Percentiles rank a stretch among this genome's conserved stretches.
Conservation (phyloP, 495 filamentous ascomycete genomes). For the Aspergillus taichungensis region DNA sequence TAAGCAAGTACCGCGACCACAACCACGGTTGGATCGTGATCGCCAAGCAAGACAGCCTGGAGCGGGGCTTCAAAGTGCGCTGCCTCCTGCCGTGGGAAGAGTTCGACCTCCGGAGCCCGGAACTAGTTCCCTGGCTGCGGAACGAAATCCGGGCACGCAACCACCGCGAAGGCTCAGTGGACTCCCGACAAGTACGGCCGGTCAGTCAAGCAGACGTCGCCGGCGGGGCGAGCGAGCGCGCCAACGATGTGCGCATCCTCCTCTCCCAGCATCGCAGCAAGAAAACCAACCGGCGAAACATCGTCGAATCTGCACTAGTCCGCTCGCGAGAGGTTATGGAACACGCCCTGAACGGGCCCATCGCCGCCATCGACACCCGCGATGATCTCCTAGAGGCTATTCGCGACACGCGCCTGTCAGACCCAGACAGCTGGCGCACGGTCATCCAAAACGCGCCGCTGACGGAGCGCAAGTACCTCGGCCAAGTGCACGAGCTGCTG, state of each 20-base stretch:
- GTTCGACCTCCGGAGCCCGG: slow-evolving; percentile 61
- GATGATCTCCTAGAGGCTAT: slow-evolving; percentile 82
- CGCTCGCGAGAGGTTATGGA: slow-evolving; percentile 54
- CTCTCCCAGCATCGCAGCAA: slow-evolving; percentile 73
- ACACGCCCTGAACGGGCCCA: slow-evolving; percentile 61
- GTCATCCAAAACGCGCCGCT: slow-evolving; percentile 71
- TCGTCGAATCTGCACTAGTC: slow-evolving; percentile 70
- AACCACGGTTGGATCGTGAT: slow-evolving; percentile 81
- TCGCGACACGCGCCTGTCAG: slow-evolving; percentile 61
- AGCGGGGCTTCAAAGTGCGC: slow-evolving; percentile 64
- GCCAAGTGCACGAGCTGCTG: slow-evolving; percentile 76
- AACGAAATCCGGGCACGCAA: slow-evolving; percentile 74
- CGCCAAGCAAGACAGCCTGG: slow-evolving; percentile 69
- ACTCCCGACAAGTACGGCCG: slow-evolving; percentile 39
- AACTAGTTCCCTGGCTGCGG: slow-evolving; percentile 75
- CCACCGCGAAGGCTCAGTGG: slow-evolving; percentile 44
- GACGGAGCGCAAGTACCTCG: slow-evolving; percentile 76
- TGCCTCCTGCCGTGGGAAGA: slow-evolving; percentile 73
- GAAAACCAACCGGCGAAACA: slow-evolving; percentile 77
- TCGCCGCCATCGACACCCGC: slow-evolving; percentile 80
- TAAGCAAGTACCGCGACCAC: slow-evolving; percentile 57
- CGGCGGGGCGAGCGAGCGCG: slow-evolving; percentile 32
- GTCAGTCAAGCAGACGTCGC: slow-evolving; percentile 33
- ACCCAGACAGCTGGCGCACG: slow-evolving; percentile 77
- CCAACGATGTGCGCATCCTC: slow-evolving; percentile 75